Evolutionary conservation across 306 rosid species (phyloP).

Genomic region (Trifolium pratense): DNA sequence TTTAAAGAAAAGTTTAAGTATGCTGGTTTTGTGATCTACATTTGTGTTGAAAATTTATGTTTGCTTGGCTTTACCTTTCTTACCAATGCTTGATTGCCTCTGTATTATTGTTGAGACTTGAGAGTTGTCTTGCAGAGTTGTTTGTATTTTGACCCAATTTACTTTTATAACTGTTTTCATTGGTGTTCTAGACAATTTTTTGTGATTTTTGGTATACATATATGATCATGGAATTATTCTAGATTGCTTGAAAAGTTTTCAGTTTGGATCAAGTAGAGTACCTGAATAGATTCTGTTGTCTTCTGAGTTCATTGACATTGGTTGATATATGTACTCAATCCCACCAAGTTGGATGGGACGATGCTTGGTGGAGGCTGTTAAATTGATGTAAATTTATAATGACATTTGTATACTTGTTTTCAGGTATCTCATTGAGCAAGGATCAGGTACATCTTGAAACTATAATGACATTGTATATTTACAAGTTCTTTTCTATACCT

Average conservation of each 20-base stretch:
- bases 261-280: constrained; percentile 1
- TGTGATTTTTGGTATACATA: background rate
- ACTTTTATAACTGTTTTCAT: background rate
- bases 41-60: constrained; percentile 1
- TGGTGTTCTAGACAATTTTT: background rate
- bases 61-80: constrained; percentile 5
- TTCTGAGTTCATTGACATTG: background rate
- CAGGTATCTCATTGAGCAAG: constrained; percentile 87
- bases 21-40: background rate
- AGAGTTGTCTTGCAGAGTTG: background rate
- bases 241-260: background rate
- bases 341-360: background rate
- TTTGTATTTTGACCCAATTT: constrained; percentile 1
- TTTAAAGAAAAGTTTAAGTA: background rate
- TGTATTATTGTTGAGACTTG: background rate
- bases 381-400: constrained; percentile 31
- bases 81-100: background rate
- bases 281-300: background rate
- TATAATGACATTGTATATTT: background rate
- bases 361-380: background rate
- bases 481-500: constrained; percentile 7
- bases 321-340: background rate
- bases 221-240: background rate
- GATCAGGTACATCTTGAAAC: constrained; percentile 71
- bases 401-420: constrained; percentile 46